A percentile compares a stretch with the other conserved stretches of the same genome.
phyloP scores from a whole-genome alignment of 805 yeast genomes.

The Cyberlindnera subsufficiens region DNA sequence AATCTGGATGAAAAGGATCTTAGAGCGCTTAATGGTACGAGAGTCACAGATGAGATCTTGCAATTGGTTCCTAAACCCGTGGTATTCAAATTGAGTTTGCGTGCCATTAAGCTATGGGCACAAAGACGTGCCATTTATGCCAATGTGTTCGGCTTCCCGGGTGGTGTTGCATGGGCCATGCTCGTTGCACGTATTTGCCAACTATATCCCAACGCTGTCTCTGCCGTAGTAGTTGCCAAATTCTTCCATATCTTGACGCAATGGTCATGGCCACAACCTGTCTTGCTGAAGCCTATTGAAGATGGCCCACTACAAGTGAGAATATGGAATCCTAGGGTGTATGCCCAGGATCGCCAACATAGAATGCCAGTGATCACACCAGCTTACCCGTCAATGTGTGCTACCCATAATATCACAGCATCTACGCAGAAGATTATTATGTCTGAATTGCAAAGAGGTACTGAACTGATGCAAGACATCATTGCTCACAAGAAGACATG shows the following conservation, averaged over 20 bases:
- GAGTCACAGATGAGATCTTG: slow-evolving; percentile 94
- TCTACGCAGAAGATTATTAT: slow-evolving; percentile 83
- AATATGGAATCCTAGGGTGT: slow-evolving; percentile 93
- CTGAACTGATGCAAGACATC: slow-evolving; percentile 64
- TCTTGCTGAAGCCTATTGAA: slow-evolving; percentile 83
- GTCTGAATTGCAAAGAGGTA: slow-evolving; percentile 75
- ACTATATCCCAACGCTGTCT: slow-evolving; percentile 90
- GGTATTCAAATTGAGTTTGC: slow-evolving; percentile 84
- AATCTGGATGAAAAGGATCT: slow-evolving; percentile 90
- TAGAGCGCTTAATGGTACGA: slow-evolving; percentile 88
- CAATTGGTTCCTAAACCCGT: slow-evolving; percentile 87
- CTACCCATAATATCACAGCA: slow-evolving; percentile 89
- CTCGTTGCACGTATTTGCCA: slow-evolving; percentile 97
- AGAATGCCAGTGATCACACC: slow-evolving; percentile 98
- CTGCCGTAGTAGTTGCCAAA: slow-evolving; percentile 84
- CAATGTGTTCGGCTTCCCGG: slow-evolving; percentile 95
- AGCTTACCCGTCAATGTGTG: slow-evolving; percentile 98
- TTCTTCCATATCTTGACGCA: slow-evolving; percentile 80
- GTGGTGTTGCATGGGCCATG: slow-evolving; percentile 99
- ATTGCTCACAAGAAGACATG: slow-evolving; percentile 57
- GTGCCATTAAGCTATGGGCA: slow-evolving; percentile 96
- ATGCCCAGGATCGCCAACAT: slow-evolving; percentile 85
- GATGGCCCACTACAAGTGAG: slow-evolving; percentile 96
- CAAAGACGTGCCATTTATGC: slow-evolving; percentile 91
- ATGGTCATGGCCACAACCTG: slow-evolving; percentile 99